phyloP scores from a whole-genome alignment of 2,329 filamentous ascomycete species.

The Colletotrichum eremochloae region DNA sequence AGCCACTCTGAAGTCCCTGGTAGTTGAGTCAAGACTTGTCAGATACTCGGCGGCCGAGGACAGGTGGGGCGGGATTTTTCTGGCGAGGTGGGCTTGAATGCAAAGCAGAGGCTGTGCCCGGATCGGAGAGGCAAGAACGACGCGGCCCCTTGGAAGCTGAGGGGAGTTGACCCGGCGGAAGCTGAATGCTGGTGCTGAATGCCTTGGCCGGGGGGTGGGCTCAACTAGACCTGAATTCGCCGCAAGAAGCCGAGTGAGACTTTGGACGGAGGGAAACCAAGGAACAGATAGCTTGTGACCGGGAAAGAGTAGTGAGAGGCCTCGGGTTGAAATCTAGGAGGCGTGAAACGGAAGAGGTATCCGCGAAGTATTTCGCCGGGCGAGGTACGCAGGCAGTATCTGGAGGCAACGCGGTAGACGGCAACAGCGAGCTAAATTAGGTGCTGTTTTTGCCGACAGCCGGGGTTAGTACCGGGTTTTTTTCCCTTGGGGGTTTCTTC shows the following conservation, averaged over 20 bases:
- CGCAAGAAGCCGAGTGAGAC: conserved; percentile 15
- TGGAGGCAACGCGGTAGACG: conserved; percentile 16
- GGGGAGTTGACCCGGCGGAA: conserved; percentile 1
- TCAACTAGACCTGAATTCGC: conserved; percentile 4
- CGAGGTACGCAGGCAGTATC: not conserved
- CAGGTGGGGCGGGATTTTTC: conserved; percentile 33
- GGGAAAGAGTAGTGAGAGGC: conserved; percentile 27
- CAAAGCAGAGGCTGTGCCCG: conserved; percentile 37
- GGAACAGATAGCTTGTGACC: conserved; percentile 39
- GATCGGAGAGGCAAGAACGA: conserved; percentile 21
- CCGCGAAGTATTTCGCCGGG: conserved; percentile 5
- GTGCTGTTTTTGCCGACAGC: conserved; percentile 25
- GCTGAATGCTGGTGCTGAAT: conserved; percentile 17
- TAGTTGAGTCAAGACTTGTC: conserved; percentile 42
- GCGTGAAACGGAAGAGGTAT: conserved; percentile 31
- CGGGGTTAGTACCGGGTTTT: conserved; percentile 37
- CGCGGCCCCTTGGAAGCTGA: conserved; percentile 18
- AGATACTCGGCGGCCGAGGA: conserved; percentile 40
- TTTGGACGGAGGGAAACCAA: conserved; percentile 37
- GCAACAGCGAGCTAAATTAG: conserved; percentile 11
- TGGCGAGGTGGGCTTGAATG: conserved; percentile 32
- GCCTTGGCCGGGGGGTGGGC: conserved; percentile 1
- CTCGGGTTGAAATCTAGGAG: conserved; percentile 34
- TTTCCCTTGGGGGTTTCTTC: not conserved
- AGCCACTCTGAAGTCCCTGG: conserved; percentile 39